Evolutionary conservation across 805 yeast species (phyloP).

Genomic region (Saturnispora zaruensis): DNA sequence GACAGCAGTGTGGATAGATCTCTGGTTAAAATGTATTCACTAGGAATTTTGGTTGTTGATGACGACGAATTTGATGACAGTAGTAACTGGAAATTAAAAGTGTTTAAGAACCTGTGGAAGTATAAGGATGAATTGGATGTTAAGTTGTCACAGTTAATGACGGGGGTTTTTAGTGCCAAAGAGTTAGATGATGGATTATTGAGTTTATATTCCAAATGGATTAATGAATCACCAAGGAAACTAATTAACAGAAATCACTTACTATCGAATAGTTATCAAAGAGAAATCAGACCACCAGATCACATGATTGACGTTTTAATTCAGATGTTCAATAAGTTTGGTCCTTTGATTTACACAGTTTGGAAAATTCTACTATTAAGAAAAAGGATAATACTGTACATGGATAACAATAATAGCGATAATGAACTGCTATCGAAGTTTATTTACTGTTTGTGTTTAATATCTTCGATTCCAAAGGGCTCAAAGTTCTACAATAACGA

Average conservation of each 20-base stretch:
- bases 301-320: conserved; percentile 43
- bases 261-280: background rate
- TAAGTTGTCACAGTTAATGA: conserved; percentile 3
- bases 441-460: conserved; percentile 48
- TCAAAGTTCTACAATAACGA: conserved; percentile 21
- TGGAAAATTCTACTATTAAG: conserved; percentile 59
- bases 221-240: background rate
- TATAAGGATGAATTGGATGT: conserved; percentile 22
- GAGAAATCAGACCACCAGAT: conserved; percentile 20
- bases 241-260: background rate
- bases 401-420: conserved; percentile 2
- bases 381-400: conserved; percentile 40
- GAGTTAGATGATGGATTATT: background rate
- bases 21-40: conserved; percentile 51
- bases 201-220: background rate
- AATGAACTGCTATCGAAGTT: conserved; percentile 33
- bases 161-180: background rate
- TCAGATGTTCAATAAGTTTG: conserved; percentile 40
- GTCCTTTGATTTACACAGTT: conserved; percentile 56
- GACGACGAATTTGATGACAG: conserved; percentile 23
- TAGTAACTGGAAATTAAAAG: conserved; percentile 33
- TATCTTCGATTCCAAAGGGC: conserved; percentile 59
- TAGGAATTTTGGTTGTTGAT: conserved; percentile 54
- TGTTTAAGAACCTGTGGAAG: conserved; percentile 37
- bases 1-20: conserved; percentile 28